Evolutionary conservation across 2,329 filamentous ascomycete genomes (phyloP).

Genomic region (Cladosporium austrohemisphaericum): DNA sequence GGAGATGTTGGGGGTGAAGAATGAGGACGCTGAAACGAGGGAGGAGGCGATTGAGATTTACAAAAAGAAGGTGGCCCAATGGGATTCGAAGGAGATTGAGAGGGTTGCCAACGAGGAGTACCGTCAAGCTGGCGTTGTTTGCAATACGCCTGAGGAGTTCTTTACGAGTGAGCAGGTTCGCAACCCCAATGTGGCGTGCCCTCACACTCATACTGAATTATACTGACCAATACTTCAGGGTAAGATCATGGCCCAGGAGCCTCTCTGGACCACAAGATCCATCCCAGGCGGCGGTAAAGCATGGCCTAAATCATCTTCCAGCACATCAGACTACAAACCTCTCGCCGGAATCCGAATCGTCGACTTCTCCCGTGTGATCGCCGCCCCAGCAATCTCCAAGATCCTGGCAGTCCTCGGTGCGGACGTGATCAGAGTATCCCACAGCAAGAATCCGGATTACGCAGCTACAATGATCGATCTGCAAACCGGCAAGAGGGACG

Average conservation of each 20-base stretch:
- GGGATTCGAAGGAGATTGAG: conserved; percentile 39
- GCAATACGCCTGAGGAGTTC: conserved; percentile 38
- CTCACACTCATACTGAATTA: neutral
- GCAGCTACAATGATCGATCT: conserved; percentile 3
- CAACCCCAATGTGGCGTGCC: rapidly evolving
- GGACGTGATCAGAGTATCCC: conserved; percentile 2
- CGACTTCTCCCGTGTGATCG: conserved; percentile 5
- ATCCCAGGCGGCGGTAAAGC: neutral
- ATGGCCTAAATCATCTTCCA: neutral
- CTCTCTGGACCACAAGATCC: neutral
- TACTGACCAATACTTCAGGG: neutral
- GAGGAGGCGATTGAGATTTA: conserved; percentile 40
- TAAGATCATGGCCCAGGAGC: conserved; percentile 5
- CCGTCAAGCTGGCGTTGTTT: conserved; percentile 42
- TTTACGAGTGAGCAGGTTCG: conserved; percentile 5
- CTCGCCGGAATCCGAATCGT: neutral
- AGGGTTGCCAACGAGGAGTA: conserved; percentile 38
- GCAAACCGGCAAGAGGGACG: conserved; percentile 1
- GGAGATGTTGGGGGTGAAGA: conserved; percentile 30
- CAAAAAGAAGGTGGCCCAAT: conserved; percentile 40
- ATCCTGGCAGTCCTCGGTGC: neutral
- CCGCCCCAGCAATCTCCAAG: neutral
- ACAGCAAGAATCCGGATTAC: conserved; percentile 2
- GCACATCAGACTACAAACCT: neutral
- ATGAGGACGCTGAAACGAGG: conserved; percentile 34